Conservation (phyloP, 768 basidiomycete species). For the Rhodotorula graminis region DNA sequence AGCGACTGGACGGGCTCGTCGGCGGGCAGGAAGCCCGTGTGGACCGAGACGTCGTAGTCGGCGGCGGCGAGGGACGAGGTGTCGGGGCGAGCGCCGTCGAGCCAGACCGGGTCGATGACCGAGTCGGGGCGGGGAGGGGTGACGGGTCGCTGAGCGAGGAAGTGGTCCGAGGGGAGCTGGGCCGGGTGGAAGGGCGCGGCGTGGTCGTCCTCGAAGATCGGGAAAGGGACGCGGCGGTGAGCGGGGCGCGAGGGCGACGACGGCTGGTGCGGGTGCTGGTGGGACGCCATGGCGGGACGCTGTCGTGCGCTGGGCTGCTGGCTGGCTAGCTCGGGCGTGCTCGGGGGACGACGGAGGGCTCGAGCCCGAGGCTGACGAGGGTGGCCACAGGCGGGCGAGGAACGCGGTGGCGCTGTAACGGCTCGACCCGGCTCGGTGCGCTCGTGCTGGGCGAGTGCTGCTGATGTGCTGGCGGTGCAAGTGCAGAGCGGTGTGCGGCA, state of each 20-base stretch:
- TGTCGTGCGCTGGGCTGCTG: no score
- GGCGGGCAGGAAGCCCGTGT: conserved; percentile 87
- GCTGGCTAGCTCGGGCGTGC: background rate
- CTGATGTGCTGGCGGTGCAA: no score
- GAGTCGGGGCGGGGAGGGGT: conserved; percentile 14
- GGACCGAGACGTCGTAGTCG: conserved; percentile 86
- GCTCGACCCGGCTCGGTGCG: no score
- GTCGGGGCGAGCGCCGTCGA: conserved; percentile 45
- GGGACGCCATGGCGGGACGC: background rate
- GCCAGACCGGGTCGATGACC: conserved; percentile 4
- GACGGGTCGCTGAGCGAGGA: conserved; percentile 39
- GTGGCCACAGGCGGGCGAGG: background rate
- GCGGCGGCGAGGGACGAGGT: conserved; percentile 69
- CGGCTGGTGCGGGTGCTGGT: background rate
- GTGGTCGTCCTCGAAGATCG: background rate
- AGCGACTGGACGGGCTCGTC: conserved; percentile 71
- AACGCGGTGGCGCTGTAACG: no score
- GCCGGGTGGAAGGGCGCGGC: no score
- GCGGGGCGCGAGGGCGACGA: background rate
- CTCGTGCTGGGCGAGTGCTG: no score
- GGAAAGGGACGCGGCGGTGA: background rate
- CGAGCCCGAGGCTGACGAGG: no score
- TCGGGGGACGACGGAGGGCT: background rate
- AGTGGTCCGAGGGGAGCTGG: conserved; percentile 39
- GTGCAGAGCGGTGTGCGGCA: no score